Evolutionary conservation across 1,284 basidiomycete genomes (phyloP), one percentile per base, ranked within the genome.

Genomic region (Cutaneotrichosporon dermatis): DNA sequence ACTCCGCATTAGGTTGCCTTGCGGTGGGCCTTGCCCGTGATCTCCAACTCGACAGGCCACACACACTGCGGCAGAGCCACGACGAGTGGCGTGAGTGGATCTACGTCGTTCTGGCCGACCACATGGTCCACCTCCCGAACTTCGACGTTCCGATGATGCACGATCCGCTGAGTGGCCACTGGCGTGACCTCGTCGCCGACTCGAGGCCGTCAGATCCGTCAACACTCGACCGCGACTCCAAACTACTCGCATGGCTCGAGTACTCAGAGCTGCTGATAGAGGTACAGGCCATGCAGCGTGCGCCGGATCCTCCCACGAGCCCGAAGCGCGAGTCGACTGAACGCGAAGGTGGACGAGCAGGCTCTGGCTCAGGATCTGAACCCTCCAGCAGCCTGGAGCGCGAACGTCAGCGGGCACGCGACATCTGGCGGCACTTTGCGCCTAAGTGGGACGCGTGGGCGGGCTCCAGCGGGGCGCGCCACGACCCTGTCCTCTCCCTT

Each of bases 81-180:
- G 69, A 74, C 53, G 74, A 77, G 55, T 75, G 76, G 70, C 69
- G 76, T 45, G 76, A 76, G 62, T 75, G 73, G 74, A 72, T 76
- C 37, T 75, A 76, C 55, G 58, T 76, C 33, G 66, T 73, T 5
- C 70, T 77, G 25, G 70, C 77, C 60, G 76, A 78, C 57, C 70
- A 75, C 55, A 58, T 77, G 72, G 73, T 60, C 6, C 53, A 51
- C 34, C 48, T 74, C 7, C 70, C 73, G 36, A 70, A 76, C 55
- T 73, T 66, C 48, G 62, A 67, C 33, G 55, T 64, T 3, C 74
- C 74, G 0, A 56, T 73, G 25, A 68, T 71, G 8, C 54, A 62
- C 13, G 69, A 75, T n/a, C 62, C 66, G 2, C 57, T 76, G 6
- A 61, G 69, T 4, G 54, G 57, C 5, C 57, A 64, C 12, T 78